Evolutionary conservation across 176 grass and related monocot species (phyloP).

Genomic region (Microstegium vimineum): DNA sequence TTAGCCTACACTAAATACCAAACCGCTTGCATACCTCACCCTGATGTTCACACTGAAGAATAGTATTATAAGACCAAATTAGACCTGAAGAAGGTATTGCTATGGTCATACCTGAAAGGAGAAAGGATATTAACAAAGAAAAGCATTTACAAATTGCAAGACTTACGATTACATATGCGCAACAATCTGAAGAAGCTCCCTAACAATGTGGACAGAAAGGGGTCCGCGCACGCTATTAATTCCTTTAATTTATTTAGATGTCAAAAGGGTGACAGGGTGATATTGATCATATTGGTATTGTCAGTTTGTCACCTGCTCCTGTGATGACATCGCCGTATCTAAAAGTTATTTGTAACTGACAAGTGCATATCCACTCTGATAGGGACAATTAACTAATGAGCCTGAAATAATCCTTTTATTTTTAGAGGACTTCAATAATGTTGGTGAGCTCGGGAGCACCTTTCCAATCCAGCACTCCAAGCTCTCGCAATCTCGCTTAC

Average conservation of each 20-base stretch:
- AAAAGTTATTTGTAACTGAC: neutral
- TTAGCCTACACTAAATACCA: conserved; percentile 10
- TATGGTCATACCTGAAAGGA: neutral
- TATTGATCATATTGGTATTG: neutral
- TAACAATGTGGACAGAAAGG: neutral
- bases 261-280: neutral
- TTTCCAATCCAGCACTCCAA: neutral
- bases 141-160: neutral
- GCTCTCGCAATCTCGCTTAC: neutral
- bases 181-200: neutral
- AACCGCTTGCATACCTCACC: neutral
- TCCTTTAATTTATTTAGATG: neutral
- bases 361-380: neutral
- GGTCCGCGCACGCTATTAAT: neutral
- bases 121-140: neutral
- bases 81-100: neutral
- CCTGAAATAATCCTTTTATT: neutral
- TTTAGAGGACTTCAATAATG: neutral
- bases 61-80: conserved; percentile 16
- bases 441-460: neutral
- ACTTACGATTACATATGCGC: neutral
- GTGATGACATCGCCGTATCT: neutral
- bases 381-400: neutral
- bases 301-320: neutral
- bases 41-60: conserved; percentile 7